These are phyloP conservation scores for Cenococcum geophilum DNA, from an alignment of 495 filamentous ascomycete species.

Conservation along the genomic window DNA sequence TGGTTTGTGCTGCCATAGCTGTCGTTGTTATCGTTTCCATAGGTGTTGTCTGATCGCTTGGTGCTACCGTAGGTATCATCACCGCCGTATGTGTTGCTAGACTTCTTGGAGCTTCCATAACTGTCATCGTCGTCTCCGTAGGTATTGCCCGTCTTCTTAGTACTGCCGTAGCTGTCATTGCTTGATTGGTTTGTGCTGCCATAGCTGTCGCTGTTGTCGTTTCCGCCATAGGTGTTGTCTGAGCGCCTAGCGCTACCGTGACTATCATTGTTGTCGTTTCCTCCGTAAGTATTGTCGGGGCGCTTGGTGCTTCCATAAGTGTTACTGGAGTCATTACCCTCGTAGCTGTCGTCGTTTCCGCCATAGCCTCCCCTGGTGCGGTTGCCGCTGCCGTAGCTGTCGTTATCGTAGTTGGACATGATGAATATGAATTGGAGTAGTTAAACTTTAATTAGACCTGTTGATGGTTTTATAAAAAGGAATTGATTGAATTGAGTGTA, in stretches of 20 bases:
- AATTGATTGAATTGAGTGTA: not conserved
- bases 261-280: not conserved
- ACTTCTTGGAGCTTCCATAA: conserved; percentile 9
- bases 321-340: no score
- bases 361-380: not conserved
- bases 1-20: conserved; percentile 10
- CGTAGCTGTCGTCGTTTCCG: no score
- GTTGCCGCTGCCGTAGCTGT: not conserved
- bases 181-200: conserved; percentile 2
- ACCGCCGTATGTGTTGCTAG: no score
- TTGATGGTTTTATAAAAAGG: not conserved
- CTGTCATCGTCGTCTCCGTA: conserved; percentile 3
- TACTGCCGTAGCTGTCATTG: no score
- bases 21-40: conserved; percentile 6
- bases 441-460: conserved; percentile 2
- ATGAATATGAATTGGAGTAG: not conserved
- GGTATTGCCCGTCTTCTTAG: no score
- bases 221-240: not conserved
- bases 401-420: conserved; percentile 5
- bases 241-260: not conserved
- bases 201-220: conserved; percentile 12
- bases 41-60: not conserved
- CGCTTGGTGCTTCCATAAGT: no score
- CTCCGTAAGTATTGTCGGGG: no score
- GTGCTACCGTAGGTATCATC: not conserved